Evolutionary conservation across 441 rosid genomes (phyloP), one percentile per base, ranked within the genome.

Genomic region (Pelargonium fulgidum): DNA sequence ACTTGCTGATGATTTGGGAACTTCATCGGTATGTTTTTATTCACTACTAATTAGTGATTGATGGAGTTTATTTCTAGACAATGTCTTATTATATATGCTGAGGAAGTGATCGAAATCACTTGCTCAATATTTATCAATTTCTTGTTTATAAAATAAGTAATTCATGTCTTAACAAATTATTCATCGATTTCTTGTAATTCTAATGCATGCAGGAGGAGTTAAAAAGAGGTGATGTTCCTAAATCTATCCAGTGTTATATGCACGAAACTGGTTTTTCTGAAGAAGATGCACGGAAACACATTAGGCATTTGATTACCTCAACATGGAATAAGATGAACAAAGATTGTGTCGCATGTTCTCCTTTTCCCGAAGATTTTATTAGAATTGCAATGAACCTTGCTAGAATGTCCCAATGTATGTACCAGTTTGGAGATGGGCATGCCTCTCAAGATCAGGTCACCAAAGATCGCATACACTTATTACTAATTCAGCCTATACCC

Each of bases 221-320:
- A 68, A 22, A 22, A 22, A 0, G 24, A 22, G 24, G 24, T 22
- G 70, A 76, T 14, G 61, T 50, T 4, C 42, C 8, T 16, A 76
- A 76, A 47, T 69, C 68, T 1, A 13, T 76, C 1, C 72, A 76
- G 1, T 68, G 68, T 48, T 64, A 54, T 67, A 68, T 72, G 79
- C 66, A 65, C 4, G 73, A 72, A 58, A 47, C 56, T 4, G 50
- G 65, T 22, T 0, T 1, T 22, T 22, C 0, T 22, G 24, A 22
- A 22, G 24, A 22, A 22, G 24, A 22, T 22, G 69, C 79, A 1
- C 16, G 58, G 33, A n/a, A 13, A 2, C 71, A 69, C 36, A 42
- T 72, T 6, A 54, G 48, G 65, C 36, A 45, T 16, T 16, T 50
- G 50, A 39, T 52, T 17, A 65, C 52, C 13, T 41, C 66, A 2